These are phyloP conservation scores for Clitoria ternatea DNA, from an alignment of 306 rosid genomes.

Conservation along the genomic window DNA sequence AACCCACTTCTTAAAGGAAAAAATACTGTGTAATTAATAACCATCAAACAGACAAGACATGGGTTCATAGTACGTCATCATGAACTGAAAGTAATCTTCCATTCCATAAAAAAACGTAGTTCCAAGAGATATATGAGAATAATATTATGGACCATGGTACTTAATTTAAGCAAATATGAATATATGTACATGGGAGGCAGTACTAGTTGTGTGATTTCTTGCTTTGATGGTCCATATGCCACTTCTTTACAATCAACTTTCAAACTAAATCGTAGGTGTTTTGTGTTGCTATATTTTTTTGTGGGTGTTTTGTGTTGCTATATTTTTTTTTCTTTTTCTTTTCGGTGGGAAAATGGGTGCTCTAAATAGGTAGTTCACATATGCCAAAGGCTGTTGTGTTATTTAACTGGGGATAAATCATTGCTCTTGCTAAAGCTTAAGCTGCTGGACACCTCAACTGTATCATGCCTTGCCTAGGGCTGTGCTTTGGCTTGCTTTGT, in stretches of 20 bases:
- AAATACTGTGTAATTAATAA: background rate
- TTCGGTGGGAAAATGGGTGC: no score
- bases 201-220: background rate
- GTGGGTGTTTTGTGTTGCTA: no score
- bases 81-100: background rate
- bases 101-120: background rate
- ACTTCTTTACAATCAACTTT: background rate
- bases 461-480: background rate
- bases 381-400: background rate
- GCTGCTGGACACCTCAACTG: background rate
- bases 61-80: background rate
- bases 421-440: slow-evolving; percentile 1
- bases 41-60: background rate
- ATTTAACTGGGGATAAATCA: slow-evolving; percentile 2
- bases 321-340: no score
- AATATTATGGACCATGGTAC: background rate
- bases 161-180: background rate
- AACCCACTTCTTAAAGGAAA: background rate
- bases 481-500: background rate
- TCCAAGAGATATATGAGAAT: background rate
- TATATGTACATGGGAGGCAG: background rate
- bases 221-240: background rate
- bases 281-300: background rate
- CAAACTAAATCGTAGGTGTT: background rate
- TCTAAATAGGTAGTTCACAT: no score